Evolutionary conservation across 2,329 filamentous ascomycete species (phyloP).

Genomic region (Phoma sp.): DNA sequence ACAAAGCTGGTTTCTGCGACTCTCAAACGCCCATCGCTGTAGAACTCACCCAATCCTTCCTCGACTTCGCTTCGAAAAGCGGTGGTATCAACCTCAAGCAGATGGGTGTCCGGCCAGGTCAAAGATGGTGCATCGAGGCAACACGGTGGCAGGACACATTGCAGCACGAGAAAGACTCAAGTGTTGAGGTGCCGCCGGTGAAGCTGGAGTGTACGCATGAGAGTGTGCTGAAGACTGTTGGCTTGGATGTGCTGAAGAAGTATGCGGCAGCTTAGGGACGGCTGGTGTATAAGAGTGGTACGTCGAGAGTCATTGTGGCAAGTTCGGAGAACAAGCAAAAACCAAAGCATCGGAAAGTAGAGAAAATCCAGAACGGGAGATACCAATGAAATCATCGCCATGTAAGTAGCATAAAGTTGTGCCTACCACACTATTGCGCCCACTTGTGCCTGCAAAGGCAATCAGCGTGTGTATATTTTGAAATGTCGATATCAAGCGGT

Average conservation of each 20-base stretch:
- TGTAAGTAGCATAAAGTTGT: no score
- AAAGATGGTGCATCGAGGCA: constrained; percentile 22
- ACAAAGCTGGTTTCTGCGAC: constrained; percentile 25
- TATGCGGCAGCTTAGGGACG: constrained; percentile 15
- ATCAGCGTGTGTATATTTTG: no score
- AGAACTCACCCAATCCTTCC: constrained; percentile 20
- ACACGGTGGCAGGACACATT: constrained; percentile 18
- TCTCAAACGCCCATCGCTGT: constrained; percentile 19
- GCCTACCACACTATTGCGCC: no score
- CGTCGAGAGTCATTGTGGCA: no score
- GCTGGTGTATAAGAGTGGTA: no score
- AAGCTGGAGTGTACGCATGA: constrained; percentile 23
- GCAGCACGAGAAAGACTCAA: constrained; percentile 11
- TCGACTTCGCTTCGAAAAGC: constrained; percentile 18
- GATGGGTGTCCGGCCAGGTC: constrained; percentile 21
- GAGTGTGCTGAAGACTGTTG: constrained; percentile 15
- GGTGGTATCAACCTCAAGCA: constrained; percentile 20
- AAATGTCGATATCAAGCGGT: no score
- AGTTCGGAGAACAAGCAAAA: no score
- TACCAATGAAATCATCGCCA: no score
- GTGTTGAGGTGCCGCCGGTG: constrained; percentile 14
- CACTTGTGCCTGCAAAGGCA: no score
- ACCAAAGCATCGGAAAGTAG: no score
- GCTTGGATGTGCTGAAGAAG: constrained; percentile 18
- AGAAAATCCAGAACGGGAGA: no score